Conservation (phyloP, 2,329 filamentous ascomycete genomes). For the Cylindrodendrum hubeiense region DNA sequence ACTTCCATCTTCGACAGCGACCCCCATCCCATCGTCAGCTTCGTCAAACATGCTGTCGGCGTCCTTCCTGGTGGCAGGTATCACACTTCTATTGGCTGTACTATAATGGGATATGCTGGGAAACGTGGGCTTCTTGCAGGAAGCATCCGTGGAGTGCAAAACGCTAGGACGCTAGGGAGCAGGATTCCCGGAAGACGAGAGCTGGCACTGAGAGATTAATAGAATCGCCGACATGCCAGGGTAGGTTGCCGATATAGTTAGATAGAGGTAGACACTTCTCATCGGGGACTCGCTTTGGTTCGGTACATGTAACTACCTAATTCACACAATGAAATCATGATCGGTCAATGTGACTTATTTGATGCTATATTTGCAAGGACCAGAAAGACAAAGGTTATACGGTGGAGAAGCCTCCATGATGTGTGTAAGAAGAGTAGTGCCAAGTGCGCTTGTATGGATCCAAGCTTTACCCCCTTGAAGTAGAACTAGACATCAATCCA, state of each 20-base stretch:
- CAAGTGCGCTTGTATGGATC: no score
- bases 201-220: not conserved
- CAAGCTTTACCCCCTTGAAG: no score
- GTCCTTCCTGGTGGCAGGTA: conserved; percentile 18
- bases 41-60: conserved; percentile 17
- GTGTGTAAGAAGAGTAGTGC: no score
- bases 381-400: no score
- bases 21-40: conserved; percentile 7
- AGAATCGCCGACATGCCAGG: not conserved
- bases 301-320: not conserved
- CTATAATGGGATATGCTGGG: conserved; percentile 9
- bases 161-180: not conserved
- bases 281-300: not conserved
- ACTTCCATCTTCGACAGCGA: conserved; percentile 1
- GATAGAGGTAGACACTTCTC: conserved; percentile 1
- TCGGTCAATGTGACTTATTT: not conserved
- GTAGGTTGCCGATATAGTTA: not conserved
- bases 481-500: no score
- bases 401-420: not conserved
- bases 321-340: not conserved
- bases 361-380: not conserved
- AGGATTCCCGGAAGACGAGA: not conserved
- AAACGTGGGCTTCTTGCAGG: not conserved
- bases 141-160: not conserved
- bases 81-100: conserved; percentile 16